These are phyloP conservation scores for Hyaloperonospora arabidopsidis DNA, from an alignment of 352 stramenopile genomes.

Conservation along the genomic window DNA sequence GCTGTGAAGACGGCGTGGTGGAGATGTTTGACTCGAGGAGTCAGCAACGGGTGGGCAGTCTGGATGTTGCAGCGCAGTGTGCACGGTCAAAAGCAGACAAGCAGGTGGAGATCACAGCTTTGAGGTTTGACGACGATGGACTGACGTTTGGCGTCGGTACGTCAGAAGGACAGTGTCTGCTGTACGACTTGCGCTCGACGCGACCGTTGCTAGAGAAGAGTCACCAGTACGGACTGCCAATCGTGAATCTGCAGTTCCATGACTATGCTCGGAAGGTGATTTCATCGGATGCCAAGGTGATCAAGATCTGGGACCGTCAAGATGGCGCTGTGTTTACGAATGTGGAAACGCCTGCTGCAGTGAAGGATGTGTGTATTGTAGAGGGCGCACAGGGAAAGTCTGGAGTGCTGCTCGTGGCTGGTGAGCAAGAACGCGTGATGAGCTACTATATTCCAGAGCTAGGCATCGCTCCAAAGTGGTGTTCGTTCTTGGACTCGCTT, in stretches of 20 bases:
- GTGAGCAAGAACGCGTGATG: slow-evolving; percentile 95
- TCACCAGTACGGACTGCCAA: slow-evolving; percentile 96
- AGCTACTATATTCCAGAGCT: slow-evolving; percentile 98
- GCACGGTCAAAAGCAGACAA: slow-evolving; percentile 16
- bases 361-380: slow-evolving; percentile 94
- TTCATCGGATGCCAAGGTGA: slow-evolving; percentile 93
- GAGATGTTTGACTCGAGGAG: slow-evolving; percentile 93
- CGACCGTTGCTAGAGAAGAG: slow-evolving; percentile 92
- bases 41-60: slow-evolving; percentile 55
- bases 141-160: slow-evolving; percentile 94
- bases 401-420: slow-evolving; percentile 93
- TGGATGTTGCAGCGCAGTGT: slow-evolving; percentile 44
- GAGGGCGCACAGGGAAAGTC: slow-evolving; percentile 86
- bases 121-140: slow-evolving; percentile 91
- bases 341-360: slow-evolving; percentile 93
- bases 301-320: slow-evolving; percentile 96
- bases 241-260: slow-evolving; percentile 92
- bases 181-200: slow-evolving; percentile 95
- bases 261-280: slow-evolving; percentile 86
- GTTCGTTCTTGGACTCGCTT: slow-evolving; percentile 98
- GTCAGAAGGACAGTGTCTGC: slow-evolving; percentile 85
- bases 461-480: slow-evolving; percentile 97
- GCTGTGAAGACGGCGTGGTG: slow-evolving; percentile 91
- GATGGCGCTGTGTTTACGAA: slow-evolving; percentile 91
- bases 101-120: slow-evolving; percentile 86